Conservation (phyloP, 1,284 basidiomycete genomes). For the Puccinia novopanici region DNA sequence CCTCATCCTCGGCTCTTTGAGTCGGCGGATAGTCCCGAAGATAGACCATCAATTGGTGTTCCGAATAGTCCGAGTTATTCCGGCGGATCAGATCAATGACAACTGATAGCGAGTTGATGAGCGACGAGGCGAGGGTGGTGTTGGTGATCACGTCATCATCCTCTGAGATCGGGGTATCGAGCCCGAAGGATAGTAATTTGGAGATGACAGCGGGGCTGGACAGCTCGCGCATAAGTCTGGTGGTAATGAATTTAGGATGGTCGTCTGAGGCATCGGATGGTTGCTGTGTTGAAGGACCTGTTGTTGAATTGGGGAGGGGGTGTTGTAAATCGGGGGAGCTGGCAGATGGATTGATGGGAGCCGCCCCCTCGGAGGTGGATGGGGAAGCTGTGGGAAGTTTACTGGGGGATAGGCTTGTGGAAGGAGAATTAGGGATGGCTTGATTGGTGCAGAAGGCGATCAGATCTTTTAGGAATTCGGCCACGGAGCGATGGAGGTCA, state of each 20-base stretch:
- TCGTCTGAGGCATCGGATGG: constrained; percentile 74
- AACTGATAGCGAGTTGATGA: constrained; percentile 83
- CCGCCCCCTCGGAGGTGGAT: constrained; percentile 8
- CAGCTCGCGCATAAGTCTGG: constrained; percentile 65
- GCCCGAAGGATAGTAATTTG: constrained; percentile 43
- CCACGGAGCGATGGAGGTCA: constrained; percentile 81
- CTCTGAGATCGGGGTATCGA: constrained; percentile 37
- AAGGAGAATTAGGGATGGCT: constrained; percentile 64
- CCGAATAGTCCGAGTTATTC: constrained; percentile 98
- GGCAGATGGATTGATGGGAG: constrained; percentile 7
- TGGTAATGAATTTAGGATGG: constrained; percentile 75
- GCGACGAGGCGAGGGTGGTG: constrained; percentile 80
- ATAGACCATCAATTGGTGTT: constrained; percentile 96
- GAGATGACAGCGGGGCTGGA: constrained; percentile 39
- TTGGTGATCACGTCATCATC: constrained; percentile 63
- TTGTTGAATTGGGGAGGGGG: constrained; percentile 57
- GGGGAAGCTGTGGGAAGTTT: constrained; percentile 51
- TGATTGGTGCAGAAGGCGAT: constrained; percentile 92
- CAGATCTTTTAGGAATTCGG: constrained; percentile 90
- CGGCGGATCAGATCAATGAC: constrained; percentile 95
- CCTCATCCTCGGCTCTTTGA: constrained; percentile 63
- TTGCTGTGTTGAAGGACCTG: constrained; percentile 53
- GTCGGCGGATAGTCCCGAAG: constrained; percentile 85
- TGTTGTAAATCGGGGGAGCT: constrained; percentile 53
- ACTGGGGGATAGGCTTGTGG: constrained; percentile 34